Evolutionary conservation across 768 basidiomycete genomes (phyloP), one percentile per base, ranked within the genome.

Genomic region (Hygrophorus pudorinus): DNA sequence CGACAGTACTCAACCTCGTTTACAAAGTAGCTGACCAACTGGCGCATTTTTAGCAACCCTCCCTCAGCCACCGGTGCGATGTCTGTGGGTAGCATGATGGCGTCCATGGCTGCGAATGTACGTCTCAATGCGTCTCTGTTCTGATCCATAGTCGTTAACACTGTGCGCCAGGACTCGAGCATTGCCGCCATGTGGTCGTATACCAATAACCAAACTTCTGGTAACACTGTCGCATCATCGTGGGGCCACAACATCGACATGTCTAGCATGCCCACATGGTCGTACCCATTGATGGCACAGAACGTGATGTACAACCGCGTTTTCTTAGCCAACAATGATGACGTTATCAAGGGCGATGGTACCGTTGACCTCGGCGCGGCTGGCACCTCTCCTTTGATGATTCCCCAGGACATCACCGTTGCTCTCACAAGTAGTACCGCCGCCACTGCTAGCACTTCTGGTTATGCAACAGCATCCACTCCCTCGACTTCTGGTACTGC

Each of bases 171-270:
- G 73, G 71, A 70, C 63, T 69, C 82, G 30, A 65, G 73, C 49
- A 64, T 84, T 40, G 62, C 71, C 16, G 71, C 78, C 3, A 80
- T 79, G 61, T 62, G 66, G 53, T 58, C 72, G 9, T 77, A 78
- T 65, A 67, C 72, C 36, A 54, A 57, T 47, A 69, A 64, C 48
- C 45, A 63, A 53, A 81, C 79, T 28, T 49, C 61, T n/a, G 64
- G 63, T 59, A 78, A 70, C 56, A 38, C 61, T 48, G 46, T 38
- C 44, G 82, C 76, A 21, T 57, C 72, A 12, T 61, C 51, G 34
- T 85, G 84, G 85, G 84, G 82, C 46, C 58, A 59, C 44, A 75
- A 64, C 70, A 72, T 83, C 31, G 76, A 85, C 60, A 63, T 85
- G 54, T 56, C 63, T 30, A 33, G 48, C 35, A 62, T 86, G 53